Base-by-base conservation (phyloP, 345 rosid species). In the Gossypium thurberi region DNA sequence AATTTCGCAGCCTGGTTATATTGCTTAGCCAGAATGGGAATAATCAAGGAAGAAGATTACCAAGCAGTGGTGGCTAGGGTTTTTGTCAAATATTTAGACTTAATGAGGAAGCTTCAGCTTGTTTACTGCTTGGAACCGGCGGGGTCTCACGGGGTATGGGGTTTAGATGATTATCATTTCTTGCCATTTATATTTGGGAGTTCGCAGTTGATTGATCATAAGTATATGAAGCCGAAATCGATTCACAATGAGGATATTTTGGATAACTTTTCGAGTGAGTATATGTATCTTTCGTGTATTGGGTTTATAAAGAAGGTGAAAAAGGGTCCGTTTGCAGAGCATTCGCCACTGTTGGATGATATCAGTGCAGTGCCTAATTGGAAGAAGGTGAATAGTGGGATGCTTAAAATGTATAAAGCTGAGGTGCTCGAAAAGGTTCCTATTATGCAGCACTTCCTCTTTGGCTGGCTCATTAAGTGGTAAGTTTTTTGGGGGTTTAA, bases 111-210 rank as follows among this genome's bases (percentile, higher is more conserved):
- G 69, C 79, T 95, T 77, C 99, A 95, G 73, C 74, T 85, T 79
- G 93, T 89, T 65, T 95, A 95, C 59, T 78, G 79, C 70, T 81
- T 92, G 78, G 98, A 95, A 76, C 99, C 99, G 5, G 98, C 99
- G 15, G 99, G 99, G 10, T 92, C 97, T 4, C 99, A 91, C 43
- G 99, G 99, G 50, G 99, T 95, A 14, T 92, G 99, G 99, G 99
- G 99, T 25, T 90, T 95, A 53, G 99, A 95, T 82, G 99, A 95
- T 82, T 95, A 92, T 58, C 99, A 95, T 82, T 95, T 95, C 86
- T 77, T 95, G 84, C 97, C 99, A 0, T 95, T 89, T 73, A 85
- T 95, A 55, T 92, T 95, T 64, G 99, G 99, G 65, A 85, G 97
- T 17, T 89, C 98, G 5, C 99, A 95, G 82, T 75, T 95, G 93